These are phyloP conservation scores for Phyllosticta citrichinensis DNA, from an alignment of 2,329 filamentous ascomycete species.

Conservation along the genomic window DNA sequence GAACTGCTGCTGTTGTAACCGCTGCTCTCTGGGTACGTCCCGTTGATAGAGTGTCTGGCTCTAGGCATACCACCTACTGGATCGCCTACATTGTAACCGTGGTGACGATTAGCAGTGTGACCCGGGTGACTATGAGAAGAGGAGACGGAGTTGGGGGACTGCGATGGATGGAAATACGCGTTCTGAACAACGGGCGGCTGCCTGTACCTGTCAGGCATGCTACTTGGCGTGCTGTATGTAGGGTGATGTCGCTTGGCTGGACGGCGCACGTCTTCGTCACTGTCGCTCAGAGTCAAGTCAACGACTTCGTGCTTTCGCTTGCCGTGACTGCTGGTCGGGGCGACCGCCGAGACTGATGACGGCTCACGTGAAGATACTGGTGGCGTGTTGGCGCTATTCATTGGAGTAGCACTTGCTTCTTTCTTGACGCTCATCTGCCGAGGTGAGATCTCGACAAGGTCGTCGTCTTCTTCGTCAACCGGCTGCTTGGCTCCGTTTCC, in stretches of 20 bases:
- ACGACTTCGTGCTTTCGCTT: constrained; percentile 38
- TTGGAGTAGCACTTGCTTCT: constrained; percentile 27
- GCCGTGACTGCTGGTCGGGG: constrained; percentile 24
- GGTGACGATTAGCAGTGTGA: constrained; percentile 5
- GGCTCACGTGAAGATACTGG: constrained; percentile 37
- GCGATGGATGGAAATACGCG: constrained; percentile 3
- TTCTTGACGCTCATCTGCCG: constrained; percentile 24
- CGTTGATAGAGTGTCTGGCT: constrained; percentile 9
- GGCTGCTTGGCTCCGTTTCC: constrained; percentile 27
- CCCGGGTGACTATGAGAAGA: constrained; percentile 6
- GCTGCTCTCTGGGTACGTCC: neutral
- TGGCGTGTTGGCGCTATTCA: constrained; percentile 32
- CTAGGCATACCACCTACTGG: neutral
- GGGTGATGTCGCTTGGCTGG: constrained; percentile 8
- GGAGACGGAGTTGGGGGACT: constrained; percentile 2
- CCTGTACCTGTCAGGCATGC: constrained; percentile 19
- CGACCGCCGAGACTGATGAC: constrained; percentile 23
- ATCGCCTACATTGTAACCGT: neutral
- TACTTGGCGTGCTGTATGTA: constrained; percentile 29
- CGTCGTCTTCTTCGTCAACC: constrained; percentile 35
- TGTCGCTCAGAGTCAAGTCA: constrained; percentile 39
- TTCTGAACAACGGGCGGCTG: constrained; percentile 3
- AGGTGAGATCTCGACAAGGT: constrained; percentile 35
- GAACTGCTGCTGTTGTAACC: neutral
- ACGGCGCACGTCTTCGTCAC: constrained; percentile 30